Percentiles rank a stretch among this genome's conserved stretches.
These are phyloP conservation scores for Pyrenophora tritici-repentis DNA, from an alignment of 2,329 filamentous ascomycete genomes.

Conservation along the genomic window DNA sequence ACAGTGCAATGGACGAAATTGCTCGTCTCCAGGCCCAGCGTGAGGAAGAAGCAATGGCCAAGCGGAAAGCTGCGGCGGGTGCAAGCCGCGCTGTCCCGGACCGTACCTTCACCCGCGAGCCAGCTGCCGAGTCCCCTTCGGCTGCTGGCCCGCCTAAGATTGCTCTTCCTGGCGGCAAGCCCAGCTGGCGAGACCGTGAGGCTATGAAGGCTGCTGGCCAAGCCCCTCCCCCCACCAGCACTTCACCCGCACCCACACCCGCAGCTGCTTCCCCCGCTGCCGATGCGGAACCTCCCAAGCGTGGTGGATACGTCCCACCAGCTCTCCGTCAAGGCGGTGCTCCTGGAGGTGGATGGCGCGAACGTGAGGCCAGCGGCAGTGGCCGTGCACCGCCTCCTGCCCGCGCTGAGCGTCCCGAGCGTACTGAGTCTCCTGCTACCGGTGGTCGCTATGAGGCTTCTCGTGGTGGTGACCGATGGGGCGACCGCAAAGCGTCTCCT, in stretches of 20 bases:
- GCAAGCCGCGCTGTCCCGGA: conserved; percentile 31
- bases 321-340: conserved; percentile 47
- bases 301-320: conserved; percentile 54
- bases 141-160: conserved; percentile 64
- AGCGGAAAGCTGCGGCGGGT: conserved; percentile 57
- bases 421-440: conserved; percentile 36
- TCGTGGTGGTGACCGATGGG: conserved; percentile 34
- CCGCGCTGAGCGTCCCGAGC: conserved; percentile 21
- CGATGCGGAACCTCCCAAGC: conserved; percentile 44
- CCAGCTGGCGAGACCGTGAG: conserved; percentile 76
- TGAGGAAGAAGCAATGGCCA: conserved; percentile 85
- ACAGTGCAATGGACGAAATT: conserved; percentile 65
- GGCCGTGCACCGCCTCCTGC: conserved; percentile 33
- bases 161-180: conserved; percentile 64
- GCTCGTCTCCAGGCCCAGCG: conserved; percentile 73
- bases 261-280: conserved; percentile 40
- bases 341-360: conserved; percentile 44
- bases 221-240: conserved; percentile 34
- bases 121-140: conserved; percentile 43
- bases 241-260: conserved; percentile 41
- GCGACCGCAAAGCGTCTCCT: conserved; percentile 41
- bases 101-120: conserved; percentile 41
- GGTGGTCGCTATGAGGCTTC: conserved; percentile 17
- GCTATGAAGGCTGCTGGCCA: conserved; percentile 52
- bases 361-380: conserved; percentile 41